Conservation (phyloP, 2,329 filamentous ascomycete species). For the Monascus ruber region DNA sequence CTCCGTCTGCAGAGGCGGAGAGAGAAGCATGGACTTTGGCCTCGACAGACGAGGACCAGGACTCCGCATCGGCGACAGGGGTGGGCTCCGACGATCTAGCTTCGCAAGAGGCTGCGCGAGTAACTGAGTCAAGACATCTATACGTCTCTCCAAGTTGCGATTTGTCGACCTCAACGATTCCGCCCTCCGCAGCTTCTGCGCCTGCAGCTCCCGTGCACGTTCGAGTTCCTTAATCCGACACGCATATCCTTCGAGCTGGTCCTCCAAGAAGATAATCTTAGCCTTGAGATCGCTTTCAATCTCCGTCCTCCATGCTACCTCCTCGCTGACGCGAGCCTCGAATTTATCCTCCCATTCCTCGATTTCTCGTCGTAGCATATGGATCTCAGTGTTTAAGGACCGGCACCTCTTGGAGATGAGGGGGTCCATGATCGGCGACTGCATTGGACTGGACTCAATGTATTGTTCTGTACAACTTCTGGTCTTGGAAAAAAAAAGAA, state of each 20-base stretch:
- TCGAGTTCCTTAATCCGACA: slow-evolving; percentile 20
- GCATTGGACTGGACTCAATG: too few relatives aligned
- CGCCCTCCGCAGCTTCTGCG: slow-evolving; percentile 20
- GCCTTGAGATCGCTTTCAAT: slow-evolving; percentile 17
- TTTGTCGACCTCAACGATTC: slow-evolving; percentile 22
- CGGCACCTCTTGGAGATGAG: neutral
- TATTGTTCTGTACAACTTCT: too few relatives aligned
- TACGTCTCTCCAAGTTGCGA: slow-evolving; percentile 19
- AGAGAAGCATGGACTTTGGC: slow-evolving; percentile 9
- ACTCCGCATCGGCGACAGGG: slow-evolving; percentile 4
- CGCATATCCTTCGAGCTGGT: slow-evolving; percentile 18
- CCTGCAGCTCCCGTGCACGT: slow-evolving; percentile 19
- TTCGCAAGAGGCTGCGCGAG: slow-evolving; percentile 24
- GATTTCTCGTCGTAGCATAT: slow-evolving; percentile 20
- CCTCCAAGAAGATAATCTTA: slow-evolving; percentile 20
- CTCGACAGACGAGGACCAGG: slow-evolving; percentile 4
- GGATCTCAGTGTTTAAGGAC: slow-evolving; percentile 17
- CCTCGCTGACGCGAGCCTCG: slow-evolving; percentile 21
- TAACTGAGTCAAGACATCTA: slow-evolving; percentile 25
- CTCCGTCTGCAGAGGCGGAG: slow-evolving; percentile 1
- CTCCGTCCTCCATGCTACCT: slow-evolving; percentile 16
- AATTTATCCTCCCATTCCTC: slow-evolving; percentile 20
- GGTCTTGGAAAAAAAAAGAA: too few relatives aligned
- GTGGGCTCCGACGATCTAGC: slow-evolving; percentile 4
- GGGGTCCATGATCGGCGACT: too few relatives aligned